Base-by-base conservation (phyloP, 352 stramenopile genomes). In the Phytophthora pistaciae region DNA sequence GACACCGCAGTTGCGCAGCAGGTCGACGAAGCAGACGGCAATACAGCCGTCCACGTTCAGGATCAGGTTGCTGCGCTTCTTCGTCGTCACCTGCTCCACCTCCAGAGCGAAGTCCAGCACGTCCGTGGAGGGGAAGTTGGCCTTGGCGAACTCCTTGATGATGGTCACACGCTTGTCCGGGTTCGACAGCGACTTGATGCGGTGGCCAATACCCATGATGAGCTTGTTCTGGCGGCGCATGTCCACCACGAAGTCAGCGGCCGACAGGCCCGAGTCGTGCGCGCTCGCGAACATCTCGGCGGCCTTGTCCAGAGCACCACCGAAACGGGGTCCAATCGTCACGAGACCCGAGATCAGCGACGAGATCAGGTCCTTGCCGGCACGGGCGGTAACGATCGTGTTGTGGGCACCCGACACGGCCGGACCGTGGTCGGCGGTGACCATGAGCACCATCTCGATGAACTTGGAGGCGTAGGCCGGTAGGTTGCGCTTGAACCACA, bases 361-460 rank as follows among this genome's bases (percentile, higher is more conserved):
- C 54, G 96, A 99, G 54, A 99, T 98, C 38, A 99, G 81, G 73
- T 99, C 97, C 85, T 99, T 99, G 63, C 97, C 96, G 21, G 97
- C 96, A 82, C 97, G 92, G 33, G 97, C 91, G 66, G 93, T 95
- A 44, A 95, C 88, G 69, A 99, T 99, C 53, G 96, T 99, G 85
- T 99, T 99, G 83, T 99, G 97, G 13, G 97, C 97, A 61, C 97
- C 97, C 36, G 94, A 98, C 25, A 99, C 97, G 25, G 96, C 96
- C 54, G 97, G 97, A 46, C 97, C 97, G 83, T 99, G 97, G 81
- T 99, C 97, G 36, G 96, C 97, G 20, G 95, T 99, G 40, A 99
- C 95, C 96, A 99, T 99, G 21, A 99, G 85, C 63, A 99, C 94
- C 95, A 99, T 99, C 83, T 99, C 97, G 64, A 99, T 98, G 75